These are phyloP conservation scores for Phytophthora macrochlamydospora DNA, from an alignment of 352 stramenopile species.

Conservation along the genomic window DNA sequence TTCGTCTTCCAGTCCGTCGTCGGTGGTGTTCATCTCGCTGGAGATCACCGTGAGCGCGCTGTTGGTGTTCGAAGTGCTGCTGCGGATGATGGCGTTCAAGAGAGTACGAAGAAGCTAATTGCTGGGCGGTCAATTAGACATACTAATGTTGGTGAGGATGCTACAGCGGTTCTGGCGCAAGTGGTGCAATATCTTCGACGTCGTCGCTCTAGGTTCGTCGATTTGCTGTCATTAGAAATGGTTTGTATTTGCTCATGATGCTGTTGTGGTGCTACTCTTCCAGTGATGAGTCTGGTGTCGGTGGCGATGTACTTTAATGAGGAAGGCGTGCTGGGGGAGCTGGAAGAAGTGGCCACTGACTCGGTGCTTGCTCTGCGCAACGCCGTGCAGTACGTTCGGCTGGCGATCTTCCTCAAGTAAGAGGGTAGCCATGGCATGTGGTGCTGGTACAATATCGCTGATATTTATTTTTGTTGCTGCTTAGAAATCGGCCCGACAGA, in stretches of 20 bases:
- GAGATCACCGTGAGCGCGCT: constrained; percentile 79
- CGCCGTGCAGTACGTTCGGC: constrained; percentile 77
- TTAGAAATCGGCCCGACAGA: constrained; percentile 63
- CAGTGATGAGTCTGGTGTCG: constrained; percentile 81
- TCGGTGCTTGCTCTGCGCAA: constrained; percentile 80
- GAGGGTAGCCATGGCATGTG: constrained; percentile 1
- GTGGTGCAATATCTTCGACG: constrained; percentile 88
- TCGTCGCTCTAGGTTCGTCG: constrained; percentile 66
- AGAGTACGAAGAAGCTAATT: constrained; percentile 36
- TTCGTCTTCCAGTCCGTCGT: constrained; percentile 53
- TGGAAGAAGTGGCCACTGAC: constrained; percentile 85
- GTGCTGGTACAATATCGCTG: background rate
- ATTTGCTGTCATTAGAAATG: background rate
- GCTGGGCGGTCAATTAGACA: background rate
- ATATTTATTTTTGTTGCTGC: background rate
- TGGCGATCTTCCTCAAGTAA: constrained; percentile 87
- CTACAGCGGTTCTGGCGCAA: constrained; percentile 79
- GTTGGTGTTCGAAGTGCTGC: constrained; percentile 78
- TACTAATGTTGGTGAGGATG: background rate
- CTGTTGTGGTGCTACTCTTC: constrained; percentile 8
- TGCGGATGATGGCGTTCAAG: constrained; percentile 85
- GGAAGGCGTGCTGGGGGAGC: constrained; percentile 75
- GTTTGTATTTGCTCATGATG: background rate
- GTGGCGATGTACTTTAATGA: constrained; percentile 87
- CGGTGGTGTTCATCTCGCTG: constrained; percentile 78